Base-by-base conservation (phyloP, 1,284 basidiomycete species). In the Dichomitus squalens region DNA sequence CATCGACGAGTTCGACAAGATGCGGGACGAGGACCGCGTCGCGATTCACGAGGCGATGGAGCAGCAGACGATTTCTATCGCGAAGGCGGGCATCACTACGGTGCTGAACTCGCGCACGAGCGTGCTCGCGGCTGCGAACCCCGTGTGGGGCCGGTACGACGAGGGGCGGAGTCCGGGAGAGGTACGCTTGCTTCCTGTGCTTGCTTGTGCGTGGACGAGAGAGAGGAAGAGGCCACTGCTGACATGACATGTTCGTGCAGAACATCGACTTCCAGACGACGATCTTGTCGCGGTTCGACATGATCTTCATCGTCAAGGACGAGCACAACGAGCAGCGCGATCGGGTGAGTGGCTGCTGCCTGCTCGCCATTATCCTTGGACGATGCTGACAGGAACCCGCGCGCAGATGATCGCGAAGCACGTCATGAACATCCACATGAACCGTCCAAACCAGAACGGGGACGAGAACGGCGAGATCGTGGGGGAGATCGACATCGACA, bases 11-110 rank as follows among this genome's bases (percentile, higher is more conserved):
- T 99, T 99, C 68, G 97, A 99, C 79, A 99, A 99, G 81, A 99
- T 99, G 97, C 83, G 96, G 29, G 97, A 99, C 70, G 96, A 98
- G 74, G 97, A 99, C 71, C 88, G 97, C 58, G 97, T 99, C 2
- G 97, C 97, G 0, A 99, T 99, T 60, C 97, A 99, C 76, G 97
- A 99, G 76, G 97, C 96, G 16, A 99, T 99, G 96, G 96, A 99
- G 70, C 96, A 99, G 72, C 96, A 99, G 73, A 99, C 96, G 0
- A 99, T 99, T 66, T 99, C 97, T 2, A 98, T 99, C 65, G 96
- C 96, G 34, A 99, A 99, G 75, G 97, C 97, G 2, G 97, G 97
- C 64, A 99, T 99, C 64, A 99, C 97, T 0, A 99, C 97, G 0
- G 95, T 98, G 23, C 80, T 99, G 38, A 99, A 99, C 76, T 96